A percentile compares a stretch with the other conserved stretches of the same genome.
Evolutionary conservation across 2,329 filamentous ascomycete genomes (phyloP).

Genomic region (Seiridium unicorne): DNA sequence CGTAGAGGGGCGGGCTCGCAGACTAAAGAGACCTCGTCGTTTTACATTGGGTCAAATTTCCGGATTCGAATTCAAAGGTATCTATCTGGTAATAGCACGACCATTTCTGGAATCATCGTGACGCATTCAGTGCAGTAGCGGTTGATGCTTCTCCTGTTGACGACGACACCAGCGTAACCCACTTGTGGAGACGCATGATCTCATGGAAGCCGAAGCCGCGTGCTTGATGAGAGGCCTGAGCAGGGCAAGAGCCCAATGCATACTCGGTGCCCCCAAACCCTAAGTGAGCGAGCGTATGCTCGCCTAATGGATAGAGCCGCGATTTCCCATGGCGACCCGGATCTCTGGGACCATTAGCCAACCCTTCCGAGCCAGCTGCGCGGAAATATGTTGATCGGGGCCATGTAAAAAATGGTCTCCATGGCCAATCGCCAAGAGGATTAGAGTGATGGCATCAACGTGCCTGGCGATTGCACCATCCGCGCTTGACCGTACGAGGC

Average conservation of each 20-base stretch:
- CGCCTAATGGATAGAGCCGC: neutral
- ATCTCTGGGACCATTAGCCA: neutral
- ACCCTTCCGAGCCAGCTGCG: neutral
- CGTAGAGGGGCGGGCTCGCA: neutral
- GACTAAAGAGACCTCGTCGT: neutral
- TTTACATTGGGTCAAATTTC: neutral
- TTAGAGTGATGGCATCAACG: slow-evolving; percentile 7
- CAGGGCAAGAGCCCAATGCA: neutral
- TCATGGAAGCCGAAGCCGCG: neutral
- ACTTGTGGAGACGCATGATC: neutral
- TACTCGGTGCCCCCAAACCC: neutral
- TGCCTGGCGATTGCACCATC: slow-evolving; percentile 8
- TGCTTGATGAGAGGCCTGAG: neutral
- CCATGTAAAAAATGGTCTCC: neutral
- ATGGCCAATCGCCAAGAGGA: neutral
- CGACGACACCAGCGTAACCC: neutral
- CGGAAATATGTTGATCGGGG: neutral
- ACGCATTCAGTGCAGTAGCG: neutral
- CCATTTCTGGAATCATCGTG: neutral
- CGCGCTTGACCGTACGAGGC: neutral
- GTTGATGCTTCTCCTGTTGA: neutral
- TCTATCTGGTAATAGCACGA: neutral
- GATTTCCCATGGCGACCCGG: neutral
- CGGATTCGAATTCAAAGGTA: neutral
- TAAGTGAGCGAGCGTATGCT: neutral